A percentile compares a stretch with the other conserved stretches of the same genome.
phyloP scores from a whole-genome alignment of 192 early-diverging fungal species.

The Backusella psychrophila region DNA sequence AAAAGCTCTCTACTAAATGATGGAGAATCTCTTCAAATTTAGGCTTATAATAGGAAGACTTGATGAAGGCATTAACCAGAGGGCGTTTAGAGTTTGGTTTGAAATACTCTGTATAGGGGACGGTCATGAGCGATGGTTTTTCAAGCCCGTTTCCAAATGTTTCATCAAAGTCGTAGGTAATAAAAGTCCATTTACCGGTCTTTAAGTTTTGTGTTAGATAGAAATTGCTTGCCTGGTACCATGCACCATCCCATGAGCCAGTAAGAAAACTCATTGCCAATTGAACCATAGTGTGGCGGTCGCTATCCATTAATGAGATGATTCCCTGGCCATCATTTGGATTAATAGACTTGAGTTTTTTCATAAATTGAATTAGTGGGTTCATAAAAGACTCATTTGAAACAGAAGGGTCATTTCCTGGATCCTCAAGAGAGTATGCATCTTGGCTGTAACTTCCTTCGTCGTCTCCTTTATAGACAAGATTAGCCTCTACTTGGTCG shows the following conservation, averaged over 20 bases:
- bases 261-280: slow-evolving; percentile 39
- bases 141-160: slow-evolving; percentile 39
- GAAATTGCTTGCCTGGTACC: slow-evolving; percentile 42
- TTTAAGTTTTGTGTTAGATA: slow-evolving; percentile 36
- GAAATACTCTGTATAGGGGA: slow-evolving; percentile 31
- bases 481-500: slow-evolving; percentile 11
- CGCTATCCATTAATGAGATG: slow-evolving; percentile 8
- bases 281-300: slow-evolving; percentile 25
- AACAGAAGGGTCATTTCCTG: slow-evolving; percentile 1
- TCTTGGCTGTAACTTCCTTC: slow-evolving; percentile 12
- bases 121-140: slow-evolving; percentile 14
- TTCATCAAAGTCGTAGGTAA: slow-evolving; percentile 44
- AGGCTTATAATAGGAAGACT: slow-evolving; percentile 31
- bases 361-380: slow-evolving; percentile 2
- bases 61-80: slow-evolving; percentile 27
- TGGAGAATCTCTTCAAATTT: slow-evolving; percentile 38
- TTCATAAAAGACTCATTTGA: slow-evolving; percentile 13
- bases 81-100: slow-evolving; percentile 24
- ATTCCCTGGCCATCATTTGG: neutral
- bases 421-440: slow-evolving; percentile 18
- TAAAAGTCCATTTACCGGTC: slow-evolving; percentile 36
- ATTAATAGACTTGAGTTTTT: neutral
- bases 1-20: slow-evolving; percentile 34
- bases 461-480: slow-evolving; percentile 14
- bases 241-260: slow-evolving; percentile 40